A percentile compares a stretch with the other conserved stretches of the same genome.
Conservation (phyloP, 1,284 basidiomycete genomes). For the Salmacisia buchloeana region DNA sequence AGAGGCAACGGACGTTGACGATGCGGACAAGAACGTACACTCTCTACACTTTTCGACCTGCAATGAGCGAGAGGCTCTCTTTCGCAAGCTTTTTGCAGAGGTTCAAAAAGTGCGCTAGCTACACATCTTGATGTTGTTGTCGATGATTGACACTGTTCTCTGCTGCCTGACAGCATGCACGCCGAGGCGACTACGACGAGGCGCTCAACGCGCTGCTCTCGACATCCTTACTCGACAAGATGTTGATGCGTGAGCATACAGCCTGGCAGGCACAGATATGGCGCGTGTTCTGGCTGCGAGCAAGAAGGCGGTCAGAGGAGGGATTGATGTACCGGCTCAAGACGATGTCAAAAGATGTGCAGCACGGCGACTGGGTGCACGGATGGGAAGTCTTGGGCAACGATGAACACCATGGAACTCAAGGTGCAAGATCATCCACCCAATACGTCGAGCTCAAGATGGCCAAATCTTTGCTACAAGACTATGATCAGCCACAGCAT, state of each 20-base stretch:
- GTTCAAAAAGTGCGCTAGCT: background rate
- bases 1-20: background rate
- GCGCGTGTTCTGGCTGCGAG: background rate
- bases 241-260: background rate
- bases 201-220: background rate
- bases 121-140: background rate
- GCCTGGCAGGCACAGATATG: slow-evolving; percentile 5
- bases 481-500: background rate
- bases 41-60: background rate
- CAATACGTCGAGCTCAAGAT: background rate
- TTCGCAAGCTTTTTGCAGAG: background rate
- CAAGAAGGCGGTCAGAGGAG: background rate
- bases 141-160: background rate
- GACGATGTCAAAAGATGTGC: background rate
- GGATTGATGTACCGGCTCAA: background rate
- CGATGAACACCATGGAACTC: background rate
- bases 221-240: background rate
- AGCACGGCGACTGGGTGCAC: background rate
- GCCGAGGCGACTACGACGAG: background rate
- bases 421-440: background rate
- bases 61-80: background rate
- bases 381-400: no score
- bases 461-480: background rate
- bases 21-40: background rate
- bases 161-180: background rate